Conservation (phyloP, 2,329 filamentous ascomycete genomes). For the Apiospora pterosperma region DNA sequence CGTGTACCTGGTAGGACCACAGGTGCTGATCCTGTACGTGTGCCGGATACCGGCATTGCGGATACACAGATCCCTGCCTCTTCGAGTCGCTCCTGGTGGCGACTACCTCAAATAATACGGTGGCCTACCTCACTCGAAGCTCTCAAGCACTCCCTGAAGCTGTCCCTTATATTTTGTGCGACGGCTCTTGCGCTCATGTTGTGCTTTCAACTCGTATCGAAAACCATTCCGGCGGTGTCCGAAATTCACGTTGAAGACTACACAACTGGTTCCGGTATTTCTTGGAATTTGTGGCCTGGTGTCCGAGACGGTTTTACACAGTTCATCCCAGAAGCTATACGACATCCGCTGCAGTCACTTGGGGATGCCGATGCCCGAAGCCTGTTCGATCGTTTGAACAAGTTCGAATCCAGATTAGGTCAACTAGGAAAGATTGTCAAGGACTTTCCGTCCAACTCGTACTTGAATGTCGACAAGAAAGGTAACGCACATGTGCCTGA, state of each 20-base stretch:
- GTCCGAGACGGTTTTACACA: constrained; percentile 11
- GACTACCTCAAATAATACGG: neutral
- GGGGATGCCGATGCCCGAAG: neutral
- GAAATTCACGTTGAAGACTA: neutral
- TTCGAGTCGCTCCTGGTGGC: neutral
- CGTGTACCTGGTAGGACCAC: neutral
- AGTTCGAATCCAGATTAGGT: constrained; percentile 27
- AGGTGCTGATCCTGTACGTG: neutral
- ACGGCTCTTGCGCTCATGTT: neutral
- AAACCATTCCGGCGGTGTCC: neutral
- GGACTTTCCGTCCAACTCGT: constrained; percentile 51
- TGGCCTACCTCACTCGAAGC: neutral
- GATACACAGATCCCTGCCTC: neutral
- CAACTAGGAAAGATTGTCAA: constrained; percentile 28
- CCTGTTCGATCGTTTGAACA: constrained; percentile 13
- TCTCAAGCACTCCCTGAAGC: neutral
- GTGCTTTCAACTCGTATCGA: neutral
- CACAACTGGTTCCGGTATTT: neutral
- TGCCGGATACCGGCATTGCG: neutral
- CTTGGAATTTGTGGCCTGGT: neutral
- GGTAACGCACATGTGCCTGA: constrained; percentile 53
- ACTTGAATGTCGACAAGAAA: constrained; percentile 47
- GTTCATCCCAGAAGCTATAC: constrained; percentile 15
- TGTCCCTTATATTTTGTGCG: neutral
- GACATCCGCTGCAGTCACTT: neutral